Evolutionary conservation across 177 flowering plant genomes (phyloP).

Genomic region (Vitis hybrid): DNA sequence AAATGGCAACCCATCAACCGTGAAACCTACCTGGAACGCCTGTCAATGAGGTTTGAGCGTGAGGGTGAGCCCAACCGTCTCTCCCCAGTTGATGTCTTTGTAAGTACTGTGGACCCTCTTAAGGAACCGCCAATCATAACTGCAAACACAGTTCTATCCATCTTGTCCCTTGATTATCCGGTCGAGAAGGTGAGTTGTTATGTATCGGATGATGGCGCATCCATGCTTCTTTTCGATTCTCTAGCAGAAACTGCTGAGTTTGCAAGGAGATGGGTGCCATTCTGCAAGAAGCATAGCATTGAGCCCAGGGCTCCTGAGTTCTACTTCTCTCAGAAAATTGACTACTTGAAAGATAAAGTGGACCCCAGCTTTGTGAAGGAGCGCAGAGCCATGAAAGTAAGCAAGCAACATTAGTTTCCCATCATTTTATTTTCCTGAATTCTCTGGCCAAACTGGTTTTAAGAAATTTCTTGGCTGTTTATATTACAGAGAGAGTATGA

Average conservation of each 20-base stretch:
- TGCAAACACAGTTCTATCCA: constrained; percentile 93
- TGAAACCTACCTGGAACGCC: constrained; percentile 85
- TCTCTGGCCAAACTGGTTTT: not conserved
- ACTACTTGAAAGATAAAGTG: constrained; percentile 92
- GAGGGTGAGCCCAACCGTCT: constrained; percentile 66
- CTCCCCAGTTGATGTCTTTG: constrained; percentile 77
- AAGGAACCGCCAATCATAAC: constrained; percentile 96
- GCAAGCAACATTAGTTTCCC: not conserved
- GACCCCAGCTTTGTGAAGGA: constrained; percentile 92
- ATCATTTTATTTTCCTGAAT: not conserved
- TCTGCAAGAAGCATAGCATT: constrained; percentile 73
- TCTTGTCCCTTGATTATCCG: constrained; percentile 86
- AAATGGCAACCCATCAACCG: constrained; percentile 88
- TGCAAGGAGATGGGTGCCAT: constrained; percentile 95
- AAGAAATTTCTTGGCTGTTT: not conserved
- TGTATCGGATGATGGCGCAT: constrained; percentile 97
- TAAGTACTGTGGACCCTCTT: constrained; percentile 92
- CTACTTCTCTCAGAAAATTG: constrained; percentile 87
- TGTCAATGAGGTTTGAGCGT: constrained; percentile 75
- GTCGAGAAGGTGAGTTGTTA: constrained; percentile 84
- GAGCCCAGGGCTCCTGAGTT: constrained; percentile 91
- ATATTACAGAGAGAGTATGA: constrained; percentile 84
- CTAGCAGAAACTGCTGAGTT: constrained; percentile 93
- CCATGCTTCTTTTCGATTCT: constrained; percentile 86
- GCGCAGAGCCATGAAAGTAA: constrained; percentile 93